Base-by-base conservation (phyloP, 164 flowering plant genomes). In the Magnolia changhungtana region DNA sequence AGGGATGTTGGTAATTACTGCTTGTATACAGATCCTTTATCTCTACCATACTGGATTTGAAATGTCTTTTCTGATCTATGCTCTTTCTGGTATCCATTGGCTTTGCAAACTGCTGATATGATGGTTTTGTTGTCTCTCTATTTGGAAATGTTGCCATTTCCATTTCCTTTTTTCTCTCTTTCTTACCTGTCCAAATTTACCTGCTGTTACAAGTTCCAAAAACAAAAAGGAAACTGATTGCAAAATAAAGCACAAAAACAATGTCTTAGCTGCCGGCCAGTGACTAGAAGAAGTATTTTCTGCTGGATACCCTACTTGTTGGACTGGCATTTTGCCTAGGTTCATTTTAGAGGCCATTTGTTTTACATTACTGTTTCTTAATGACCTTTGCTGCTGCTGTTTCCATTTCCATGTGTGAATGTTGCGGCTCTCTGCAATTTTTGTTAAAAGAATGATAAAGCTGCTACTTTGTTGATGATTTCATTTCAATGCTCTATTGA, bases 1-100 rank as follows among this genome's bases (percentile, higher is more conserved):
- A 82, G 79, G 78, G 90, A 80, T 81, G 95, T 88, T 92, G 98
- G 99, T 96, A 96, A 96, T 90, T 75, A 82, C 84, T 84, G 84
- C 73, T 79, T 85, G 72, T 79, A 71, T 80, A 69, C 71, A 63
- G 76, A n/a, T 76, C 11, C 64, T 63, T 78, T 78, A 58, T 71
- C 67, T 71, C 67, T 27, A 31, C 59, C 49, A 45, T 16, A 37
- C 71, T 29, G 23, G 31, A 27, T 50, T 66, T 67, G 67, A 51
- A 18, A 50, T 70, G 71, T 31, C 75, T 52, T 14, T 72, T 6
- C 58, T 23, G 1, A 27, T 16, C 8, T 49, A 8, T 74, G 20
- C 24, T 45, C 8, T 63, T 19, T 4, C 50, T 73, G 52, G 67
- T 31, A 64, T 20, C 45, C 21, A 29, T 29, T 70, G 72, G 59